Evolutionary conservation across 768 basidiomycete species (phyloP), one percentile per base, ranked within the genome.

Genomic region (Austroboletus eburneus): DNA sequence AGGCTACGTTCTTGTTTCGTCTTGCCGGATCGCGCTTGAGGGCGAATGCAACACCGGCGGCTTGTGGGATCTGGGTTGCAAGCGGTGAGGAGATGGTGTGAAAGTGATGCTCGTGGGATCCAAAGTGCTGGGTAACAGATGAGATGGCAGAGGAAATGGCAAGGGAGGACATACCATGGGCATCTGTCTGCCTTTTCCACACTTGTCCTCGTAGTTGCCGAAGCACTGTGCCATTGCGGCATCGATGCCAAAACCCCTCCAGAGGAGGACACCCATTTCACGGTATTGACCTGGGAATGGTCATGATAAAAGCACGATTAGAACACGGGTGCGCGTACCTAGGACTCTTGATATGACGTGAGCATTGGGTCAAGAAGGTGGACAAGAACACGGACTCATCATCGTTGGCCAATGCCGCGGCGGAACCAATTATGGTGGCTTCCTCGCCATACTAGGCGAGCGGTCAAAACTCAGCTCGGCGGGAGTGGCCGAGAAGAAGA

Each of bases 11-110:
- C 43, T 78, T 81, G 38, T 76, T 75, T 24, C 81, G 76, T 29
- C 85, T 80, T 39, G 66, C 69, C 0, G 85, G 84, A 36, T 87
- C 83, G 4, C 92, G 83, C 56, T 84, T 84, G 45, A 97, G 73
- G 1, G 94, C 91, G 59, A 89, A 95, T 0, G 79, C 93, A 6
- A 95, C 91, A 14, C 93, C 94, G 0, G 93, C 92, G 20, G 91
- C 94, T 66, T 94, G 91, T 7, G 91, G 92, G 55, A 96, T 90
- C 67, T 97, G 93, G 1, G 94, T 97, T 9, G 87, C 91, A 22
- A 97, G 75, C 1, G 93, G 88, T 6, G 90, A 93, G 3, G 94
- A 96, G 50, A 96, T 96, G 17, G 89, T 91, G 67, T 93, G 89
- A 63, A 94, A 95, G 63, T 95, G 93, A 48, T 87, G 79, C 47